These are phyloP conservation scores for Strobilomyces echinocephalus DNA, from an alignment of 768 basidiomycete species.

Conservation along the genomic window DNA sequence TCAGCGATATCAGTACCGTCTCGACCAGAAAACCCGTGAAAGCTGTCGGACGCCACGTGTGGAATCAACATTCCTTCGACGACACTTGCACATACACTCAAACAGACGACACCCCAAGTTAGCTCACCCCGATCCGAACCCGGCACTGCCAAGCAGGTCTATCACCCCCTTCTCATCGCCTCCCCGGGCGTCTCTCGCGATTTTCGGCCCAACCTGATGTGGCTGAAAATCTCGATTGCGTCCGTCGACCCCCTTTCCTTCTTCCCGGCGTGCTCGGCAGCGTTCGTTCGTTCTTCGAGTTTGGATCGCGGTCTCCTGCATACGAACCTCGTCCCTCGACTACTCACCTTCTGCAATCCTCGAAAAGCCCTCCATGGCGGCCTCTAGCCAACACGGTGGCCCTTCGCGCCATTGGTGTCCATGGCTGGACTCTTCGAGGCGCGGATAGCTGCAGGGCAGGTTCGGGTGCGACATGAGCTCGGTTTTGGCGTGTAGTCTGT, in stretches of 20 bases:
- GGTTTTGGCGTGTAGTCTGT: constrained; percentile 7
- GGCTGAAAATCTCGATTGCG: constrained; percentile 4
- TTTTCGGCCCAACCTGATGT: constrained; percentile 8
- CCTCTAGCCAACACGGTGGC: not conserved
- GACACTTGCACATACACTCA: constrained; percentile 8
- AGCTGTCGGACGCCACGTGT: not conserved
- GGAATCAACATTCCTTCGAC: constrained; percentile 13
- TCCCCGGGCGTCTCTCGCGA: constrained; percentile 1
- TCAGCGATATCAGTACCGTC: constrained; percentile 5
- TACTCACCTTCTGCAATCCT: not conserved
- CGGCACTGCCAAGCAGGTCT: too few species aligned
- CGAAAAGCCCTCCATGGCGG: too few species aligned
- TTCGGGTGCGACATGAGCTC: constrained; percentile 8
- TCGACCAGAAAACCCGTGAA: constrained; percentile 10
- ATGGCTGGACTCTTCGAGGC: not conserved
- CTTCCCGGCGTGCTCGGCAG: constrained; percentile 1
- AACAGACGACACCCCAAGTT: constrained; percentile 9
- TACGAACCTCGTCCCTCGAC: not conserved
- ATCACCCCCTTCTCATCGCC: not conserved
- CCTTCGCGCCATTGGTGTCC: not conserved
- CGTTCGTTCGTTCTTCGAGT: constrained; percentile 9
- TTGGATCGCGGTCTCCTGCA: constrained; percentile 12
- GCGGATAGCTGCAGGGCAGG: not conserved
- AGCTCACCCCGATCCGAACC: constrained; percentile 9
- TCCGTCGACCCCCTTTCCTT: constrained; percentile 6